Percentiles rank a stretch among this genome's conserved stretches.
Evolutionary conservation across 2,329 filamentous ascomycete genomes (phyloP).

Genomic region (Claviceps sorghi): DNA sequence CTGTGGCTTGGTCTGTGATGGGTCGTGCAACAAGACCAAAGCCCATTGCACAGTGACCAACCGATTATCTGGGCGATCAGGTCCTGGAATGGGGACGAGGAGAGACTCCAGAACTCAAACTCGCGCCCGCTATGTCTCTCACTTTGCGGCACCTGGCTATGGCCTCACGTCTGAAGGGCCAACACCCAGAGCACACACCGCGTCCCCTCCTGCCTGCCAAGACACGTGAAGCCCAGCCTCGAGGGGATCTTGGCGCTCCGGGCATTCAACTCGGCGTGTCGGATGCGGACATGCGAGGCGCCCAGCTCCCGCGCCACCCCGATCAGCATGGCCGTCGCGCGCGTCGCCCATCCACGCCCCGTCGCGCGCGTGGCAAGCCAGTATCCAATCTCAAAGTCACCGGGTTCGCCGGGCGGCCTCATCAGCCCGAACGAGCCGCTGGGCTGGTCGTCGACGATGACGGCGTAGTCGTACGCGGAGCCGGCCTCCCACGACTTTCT

Average conservation of each 20-base stretch:
- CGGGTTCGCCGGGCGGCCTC: neutral
- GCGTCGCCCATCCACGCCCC: conserved; percentile 8
- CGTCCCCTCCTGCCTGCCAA: neutral
- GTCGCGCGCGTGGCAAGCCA: conserved; percentile 9
- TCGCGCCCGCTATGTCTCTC: too few species aligned
- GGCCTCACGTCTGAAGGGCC: neutral
- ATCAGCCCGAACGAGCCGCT: conserved; percentile 9
- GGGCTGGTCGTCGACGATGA: conserved; percentile 3
- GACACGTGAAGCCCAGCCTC: conserved; percentile 5
- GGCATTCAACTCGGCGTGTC: conserved; percentile 6
- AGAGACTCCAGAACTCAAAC: too few species aligned
- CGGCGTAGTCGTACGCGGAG: conserved; percentile 7
- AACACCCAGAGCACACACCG: neutral
- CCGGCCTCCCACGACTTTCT: conserved; percentile 5
- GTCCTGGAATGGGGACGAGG: neutral
- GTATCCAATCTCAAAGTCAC: conserved; percentile 9
- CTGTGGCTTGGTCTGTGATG: too few species aligned
- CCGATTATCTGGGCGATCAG: too few species aligned
- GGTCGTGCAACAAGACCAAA: too few species aligned
- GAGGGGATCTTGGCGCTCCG: conserved; percentile 6
- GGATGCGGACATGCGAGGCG: conserved; percentile 7
- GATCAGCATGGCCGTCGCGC: conserved; percentile 7
- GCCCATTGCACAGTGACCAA: too few species aligned
- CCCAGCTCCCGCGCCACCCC: conserved; percentile 7
- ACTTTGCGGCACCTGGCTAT: neutral